Conservation (phyloP, 345 rosid species). For the Moricandia arvensis region DNA sequence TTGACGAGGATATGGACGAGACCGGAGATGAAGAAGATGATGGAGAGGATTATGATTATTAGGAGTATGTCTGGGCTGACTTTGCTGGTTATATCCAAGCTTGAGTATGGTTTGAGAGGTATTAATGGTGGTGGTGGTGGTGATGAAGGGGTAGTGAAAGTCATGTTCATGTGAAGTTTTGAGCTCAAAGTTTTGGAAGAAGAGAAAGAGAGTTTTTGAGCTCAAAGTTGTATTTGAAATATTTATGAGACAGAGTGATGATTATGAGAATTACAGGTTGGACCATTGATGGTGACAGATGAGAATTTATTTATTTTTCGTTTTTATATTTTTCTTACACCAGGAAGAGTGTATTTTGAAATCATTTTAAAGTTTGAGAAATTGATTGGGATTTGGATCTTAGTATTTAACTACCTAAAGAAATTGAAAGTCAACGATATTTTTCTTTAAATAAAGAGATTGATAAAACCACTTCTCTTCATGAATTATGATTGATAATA, state of each 20-base stretch:
- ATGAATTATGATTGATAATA: constrained; percentile 16
- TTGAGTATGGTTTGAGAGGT: constrained; percentile 32
- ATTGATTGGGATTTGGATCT: constrained; percentile 30
- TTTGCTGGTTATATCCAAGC: constrained; percentile 52
- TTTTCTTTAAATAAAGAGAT: constrained; percentile 1
- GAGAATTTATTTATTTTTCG: neutral
- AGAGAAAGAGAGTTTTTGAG: constrained; percentile 19
- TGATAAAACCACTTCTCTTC: neutral
- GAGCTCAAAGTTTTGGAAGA: constrained; percentile 4
- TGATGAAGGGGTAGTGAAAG: constrained; percentile 16
- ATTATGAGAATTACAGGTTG: constrained; percentile 38
- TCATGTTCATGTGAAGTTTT: constrained; percentile 19
- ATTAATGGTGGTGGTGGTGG: neutral
- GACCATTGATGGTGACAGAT: constrained; percentile 38
- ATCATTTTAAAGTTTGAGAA: neutral
- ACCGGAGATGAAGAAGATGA: constrained; percentile 82
- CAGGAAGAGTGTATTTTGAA: constrained; percentile 10
- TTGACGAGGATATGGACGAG: constrained; percentile 86
- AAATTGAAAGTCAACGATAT: constrained; percentile 27
- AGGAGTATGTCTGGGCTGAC: constrained; percentile 73
- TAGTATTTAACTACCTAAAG: constrained; percentile 5
- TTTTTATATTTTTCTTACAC: neutral
- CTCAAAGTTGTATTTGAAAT: constrained; percentile 12
- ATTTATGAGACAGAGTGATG: constrained; percentile 29
- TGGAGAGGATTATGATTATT: constrained; percentile 74